Conservation (phyloP, 306 rosid genomes). For the Dryas drummondii region DNA sequence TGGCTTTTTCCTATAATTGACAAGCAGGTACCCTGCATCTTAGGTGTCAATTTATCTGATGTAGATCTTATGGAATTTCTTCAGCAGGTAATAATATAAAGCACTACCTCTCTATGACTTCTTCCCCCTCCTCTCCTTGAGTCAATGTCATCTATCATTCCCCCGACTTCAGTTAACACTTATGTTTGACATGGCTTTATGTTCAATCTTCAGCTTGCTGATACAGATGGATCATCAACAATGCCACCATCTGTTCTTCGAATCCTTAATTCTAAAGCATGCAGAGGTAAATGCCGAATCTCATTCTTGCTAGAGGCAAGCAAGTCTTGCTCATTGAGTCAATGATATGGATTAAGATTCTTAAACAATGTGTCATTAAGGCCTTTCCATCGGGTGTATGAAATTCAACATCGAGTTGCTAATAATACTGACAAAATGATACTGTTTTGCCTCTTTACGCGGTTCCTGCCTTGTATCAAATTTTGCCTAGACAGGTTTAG, state of each 20-base stretch:
- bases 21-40: conserved; percentile 84
- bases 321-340: neutral
- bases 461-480: neutral
- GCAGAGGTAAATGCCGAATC: conserved; percentile 66
- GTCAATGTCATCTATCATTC: conserved; percentile 11
- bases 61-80: conserved; percentile 88
- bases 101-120: conserved; percentile 6
- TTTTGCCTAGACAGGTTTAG: neutral
- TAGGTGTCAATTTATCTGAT: conserved; percentile 78
- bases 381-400: neutral
- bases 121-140: conserved; percentile 7
- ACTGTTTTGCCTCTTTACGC: neutral
- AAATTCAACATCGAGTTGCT: neutral
- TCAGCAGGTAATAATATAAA: conserved; percentile 68
- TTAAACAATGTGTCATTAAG: neutral
- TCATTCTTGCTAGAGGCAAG: neutral
- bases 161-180: conserved; percentile 7
- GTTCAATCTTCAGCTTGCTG: conserved; percentile 59
- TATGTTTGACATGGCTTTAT: conserved; percentile 15
- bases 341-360: neutral
- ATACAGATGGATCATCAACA: conserved; percentile 92
- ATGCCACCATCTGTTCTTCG: conserved; percentile 83
- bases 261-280: conserved; percentile 81
- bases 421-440: neutral
- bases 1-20: conserved; percentile 10